Evolutionary conservation across 2,329 filamentous ascomycete genomes (phyloP).

Genomic region (Phialemoniopsis sp.): DNA sequence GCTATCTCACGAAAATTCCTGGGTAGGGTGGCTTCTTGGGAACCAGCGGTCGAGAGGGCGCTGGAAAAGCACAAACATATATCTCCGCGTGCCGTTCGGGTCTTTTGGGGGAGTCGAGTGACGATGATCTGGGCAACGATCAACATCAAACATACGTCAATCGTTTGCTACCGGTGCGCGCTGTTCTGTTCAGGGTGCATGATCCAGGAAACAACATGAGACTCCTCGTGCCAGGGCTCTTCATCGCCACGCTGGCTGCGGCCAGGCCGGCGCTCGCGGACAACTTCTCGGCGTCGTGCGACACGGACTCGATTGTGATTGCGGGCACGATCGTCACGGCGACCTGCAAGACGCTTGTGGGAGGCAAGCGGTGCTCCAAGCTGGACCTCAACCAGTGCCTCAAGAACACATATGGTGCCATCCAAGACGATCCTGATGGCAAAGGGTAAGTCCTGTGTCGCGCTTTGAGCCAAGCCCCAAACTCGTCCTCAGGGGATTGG

Average conservation of each 20-base stretch:
- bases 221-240: too few relatives aligned
- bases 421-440: slow-evolving; percentile 10
- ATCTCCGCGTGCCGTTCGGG: too few relatives aligned
- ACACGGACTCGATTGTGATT: slow-evolving; percentile 11
- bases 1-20: too few relatives aligned
- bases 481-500: neutral
- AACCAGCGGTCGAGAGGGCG: too few relatives aligned
- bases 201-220: too few relatives aligned
- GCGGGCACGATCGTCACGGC: slow-evolving; percentile 10
- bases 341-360: slow-evolving; percentile 14
- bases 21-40: too few relatives aligned
- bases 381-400: slow-evolving; percentile 14
- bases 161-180: too few relatives aligned
- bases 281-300: slow-evolving; percentile 13
- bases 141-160: too few relatives aligned
- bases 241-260: neutral
- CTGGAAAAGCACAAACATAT: too few relatives aligned
- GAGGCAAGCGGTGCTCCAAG: slow-evolving; percentile 10
- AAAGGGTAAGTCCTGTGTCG: slow-evolving; percentile 8
- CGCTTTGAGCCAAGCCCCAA: neutral
- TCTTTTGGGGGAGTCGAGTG: too few relatives aligned
- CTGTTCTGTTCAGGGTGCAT: too few relatives aligned
- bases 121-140: too few relatives aligned
- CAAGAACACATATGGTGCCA: slow-evolving; percentile 12
- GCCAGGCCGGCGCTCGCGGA: neutral